A percentile compares a stretch with the other conserved stretches of the same genome.
Evolutionary conservation across 2,329 filamentous ascomycete species (phyloP).

Genomic region (Arthrobotrys pseudoclavata): DNA sequence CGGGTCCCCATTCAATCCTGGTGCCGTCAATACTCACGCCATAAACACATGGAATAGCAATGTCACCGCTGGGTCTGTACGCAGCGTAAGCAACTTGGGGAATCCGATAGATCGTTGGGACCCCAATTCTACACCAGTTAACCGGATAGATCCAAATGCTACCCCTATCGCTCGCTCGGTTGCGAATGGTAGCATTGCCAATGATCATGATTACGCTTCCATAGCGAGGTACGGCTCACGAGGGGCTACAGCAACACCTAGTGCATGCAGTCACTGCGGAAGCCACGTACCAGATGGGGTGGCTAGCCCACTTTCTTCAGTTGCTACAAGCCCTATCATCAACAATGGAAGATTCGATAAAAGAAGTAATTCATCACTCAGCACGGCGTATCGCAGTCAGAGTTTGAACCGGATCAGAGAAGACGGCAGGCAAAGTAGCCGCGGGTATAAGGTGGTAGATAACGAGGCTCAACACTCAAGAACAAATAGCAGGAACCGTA

Average conservation of each 20-base stretch:
- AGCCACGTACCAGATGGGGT: conserved; percentile 40
- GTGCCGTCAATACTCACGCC: conserved; percentile 48
- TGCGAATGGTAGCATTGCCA: conserved; percentile 51
- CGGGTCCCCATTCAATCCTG: conserved; percentile 49
- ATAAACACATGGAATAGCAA: conserved; percentile 59
- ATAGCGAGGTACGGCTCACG: conserved; percentile 54
- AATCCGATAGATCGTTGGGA: conserved; percentile 52
- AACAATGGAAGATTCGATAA: conserved; percentile 33
- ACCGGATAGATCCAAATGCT: conserved; percentile 51
- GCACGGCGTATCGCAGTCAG: conserved; percentile 48
- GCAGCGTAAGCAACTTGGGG: conserved; percentile 53
- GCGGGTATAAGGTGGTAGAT: conserved; percentile 37
- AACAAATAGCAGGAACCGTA: conserved; percentile 35
- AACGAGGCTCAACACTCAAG: conserved; percentile 24
- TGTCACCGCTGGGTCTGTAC: conserved; percentile 45
- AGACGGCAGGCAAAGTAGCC: conserved; percentile 54
- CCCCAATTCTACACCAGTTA: conserved; percentile 52
- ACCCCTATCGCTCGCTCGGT: conserved; percentile 46
- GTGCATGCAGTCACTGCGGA: conserved; percentile 55
- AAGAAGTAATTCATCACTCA: conserved; percentile 49
- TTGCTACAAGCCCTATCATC: conserved; percentile 29
- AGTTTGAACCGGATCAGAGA: conserved; percentile 51
- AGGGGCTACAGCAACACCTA: conserved; percentile 51
- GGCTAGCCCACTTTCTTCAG: conserved; percentile 22
- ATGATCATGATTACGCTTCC: conserved; percentile 47